Evolutionary conservation across 179 eudicot genomes (phyloP).

Genomic region (Heliamphora pulchella): DNA sequence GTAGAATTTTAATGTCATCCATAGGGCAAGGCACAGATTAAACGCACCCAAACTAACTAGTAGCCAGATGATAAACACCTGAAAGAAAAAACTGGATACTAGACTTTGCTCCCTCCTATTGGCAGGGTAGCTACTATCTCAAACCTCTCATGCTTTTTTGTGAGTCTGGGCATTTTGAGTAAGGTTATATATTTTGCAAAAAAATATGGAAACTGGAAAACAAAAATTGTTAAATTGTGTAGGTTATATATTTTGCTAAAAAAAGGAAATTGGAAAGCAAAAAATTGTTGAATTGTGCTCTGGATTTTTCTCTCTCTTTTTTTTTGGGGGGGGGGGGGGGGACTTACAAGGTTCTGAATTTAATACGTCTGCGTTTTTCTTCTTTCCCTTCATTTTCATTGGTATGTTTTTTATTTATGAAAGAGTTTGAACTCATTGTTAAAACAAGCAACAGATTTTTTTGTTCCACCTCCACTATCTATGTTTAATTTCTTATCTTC

Average conservation of each 20-base stretch:
- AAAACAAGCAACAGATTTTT: too few species aligned
- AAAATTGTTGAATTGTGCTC: too few species aligned
- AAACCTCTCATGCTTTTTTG: background rate
- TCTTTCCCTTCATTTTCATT: background rate
- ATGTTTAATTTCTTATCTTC: conserved; percentile 6
- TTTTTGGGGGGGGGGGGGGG: too few species aligned
- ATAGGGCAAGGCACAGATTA: background rate
- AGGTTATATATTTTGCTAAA: too few species aligned
- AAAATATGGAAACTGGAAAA: too few species aligned
- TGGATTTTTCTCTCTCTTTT: too few species aligned
- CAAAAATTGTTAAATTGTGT: too few species aligned
- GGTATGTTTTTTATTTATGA: background rate
- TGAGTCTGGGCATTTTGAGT: conserved; percentile 10
- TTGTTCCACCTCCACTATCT: background rate
- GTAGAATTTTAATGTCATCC: background rate
- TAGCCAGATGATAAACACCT: background rate
- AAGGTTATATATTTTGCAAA: background rate
- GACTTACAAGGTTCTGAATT: background rate
- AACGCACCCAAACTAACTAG: background rate
- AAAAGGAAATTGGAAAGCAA: background rate
- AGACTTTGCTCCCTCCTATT: background rate
- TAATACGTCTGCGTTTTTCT: background rate
- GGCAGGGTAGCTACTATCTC: background rate
- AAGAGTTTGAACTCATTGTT: background rate
- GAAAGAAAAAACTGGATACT: background rate